Evolutionary conservation across 331 rosid genomes (phyloP).

Genomic region (Rhamnella rubrinervis): DNA sequence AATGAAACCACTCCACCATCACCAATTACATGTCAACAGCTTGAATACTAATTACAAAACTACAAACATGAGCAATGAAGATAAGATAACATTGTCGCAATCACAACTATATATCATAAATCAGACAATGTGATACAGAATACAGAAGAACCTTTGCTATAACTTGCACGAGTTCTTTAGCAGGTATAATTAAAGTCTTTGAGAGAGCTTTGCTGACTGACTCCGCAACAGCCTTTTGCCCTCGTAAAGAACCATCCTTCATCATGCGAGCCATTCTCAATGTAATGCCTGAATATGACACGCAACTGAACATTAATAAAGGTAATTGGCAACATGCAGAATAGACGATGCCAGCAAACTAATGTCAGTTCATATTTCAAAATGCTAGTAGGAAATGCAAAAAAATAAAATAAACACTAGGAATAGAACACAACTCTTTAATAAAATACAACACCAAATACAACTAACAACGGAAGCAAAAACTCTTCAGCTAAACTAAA

Average conservation of each 20-base stretch:
- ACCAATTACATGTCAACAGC: slow-evolving; percentile 1
- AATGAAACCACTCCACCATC: not conserved
- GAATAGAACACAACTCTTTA: not conserved
- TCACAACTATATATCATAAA: not conserved
- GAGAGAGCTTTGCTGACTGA: slow-evolving; percentile 60
- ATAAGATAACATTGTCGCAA: not conserved
- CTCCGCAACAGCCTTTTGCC: slow-evolving; percentile 61
- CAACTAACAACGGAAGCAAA: not conserved
- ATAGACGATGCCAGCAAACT: slow-evolving; percentile 19
- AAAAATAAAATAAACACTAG: not conserved
- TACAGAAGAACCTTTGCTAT: slow-evolving; percentile 69
- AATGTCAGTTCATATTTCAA: slow-evolving; percentile 2
- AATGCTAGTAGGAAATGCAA: slow-evolving; percentile 9
- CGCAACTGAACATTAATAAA: slow-evolving; percentile 22
- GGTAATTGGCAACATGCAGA: not conserved
- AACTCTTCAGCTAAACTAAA: slow-evolving; percentile 24
- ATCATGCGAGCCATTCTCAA: slow-evolving; percentile 84
- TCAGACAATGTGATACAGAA: slow-evolving; percentile 20
- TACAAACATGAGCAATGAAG: not conserved
- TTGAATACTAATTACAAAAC: not conserved
- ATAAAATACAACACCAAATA: no score
- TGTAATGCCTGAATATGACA: slow-evolving; percentile 57
- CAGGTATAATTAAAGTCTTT: slow-evolving; percentile 67
- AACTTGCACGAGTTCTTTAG: slow-evolving; percentile 87
- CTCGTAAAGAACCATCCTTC: slow-evolving; percentile 66